These are phyloP conservation scores for Akanthomyces muscarius DNA, from an alignment of 2,329 filamentous ascomycete species.

Conservation along the genomic window DNA sequence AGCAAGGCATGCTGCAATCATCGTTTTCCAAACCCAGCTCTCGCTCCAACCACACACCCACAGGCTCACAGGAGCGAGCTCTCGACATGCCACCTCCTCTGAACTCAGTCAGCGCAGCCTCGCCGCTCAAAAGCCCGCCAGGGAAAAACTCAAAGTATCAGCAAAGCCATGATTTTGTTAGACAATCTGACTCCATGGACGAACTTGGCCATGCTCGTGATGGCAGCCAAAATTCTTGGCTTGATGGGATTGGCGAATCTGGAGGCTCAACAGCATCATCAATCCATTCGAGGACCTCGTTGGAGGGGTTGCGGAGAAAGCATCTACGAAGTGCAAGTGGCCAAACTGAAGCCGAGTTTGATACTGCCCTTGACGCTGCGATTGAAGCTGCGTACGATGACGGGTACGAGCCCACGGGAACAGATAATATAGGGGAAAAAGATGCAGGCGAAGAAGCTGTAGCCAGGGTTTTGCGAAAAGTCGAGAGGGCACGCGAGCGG, in stretches of 20 bases:
- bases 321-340: constrained; percentile 66
- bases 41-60: constrained; percentile 21
- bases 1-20: constrained; percentile 40
- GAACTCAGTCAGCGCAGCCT: constrained; percentile 58
- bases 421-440: constrained; percentile 39
- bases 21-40: constrained; percentile 51
- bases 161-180: constrained; percentile 28
- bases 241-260: constrained; percentile 92
- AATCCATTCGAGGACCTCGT: constrained; percentile 74
- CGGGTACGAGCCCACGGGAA: constrained; percentile 69
- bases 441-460: constrained; percentile 43
- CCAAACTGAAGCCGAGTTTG: constrained; percentile 83
- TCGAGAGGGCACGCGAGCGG: constrained; percentile 72
- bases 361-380: constrained; percentile 88
- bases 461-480: constrained; percentile 57
- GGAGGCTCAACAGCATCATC: constrained; percentile 76
- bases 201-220: constrained; percentile 47
- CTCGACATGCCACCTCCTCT: constrained; percentile 61
- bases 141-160: constrained; percentile 20
- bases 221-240: constrained; percentile 78
- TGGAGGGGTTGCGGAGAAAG: constrained; percentile 62
- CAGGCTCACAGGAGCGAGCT: constrained; percentile 6
- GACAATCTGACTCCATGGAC: constrained; percentile 24
- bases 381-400: constrained; percentile 96
- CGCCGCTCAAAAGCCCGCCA: constrained; percentile 31